Percentiles rank a stretch among this genome's conserved stretches.
Evolutionary conservation across 257 asterid genomes (phyloP).

Genomic region (Eucommia ulmoides): DNA sequence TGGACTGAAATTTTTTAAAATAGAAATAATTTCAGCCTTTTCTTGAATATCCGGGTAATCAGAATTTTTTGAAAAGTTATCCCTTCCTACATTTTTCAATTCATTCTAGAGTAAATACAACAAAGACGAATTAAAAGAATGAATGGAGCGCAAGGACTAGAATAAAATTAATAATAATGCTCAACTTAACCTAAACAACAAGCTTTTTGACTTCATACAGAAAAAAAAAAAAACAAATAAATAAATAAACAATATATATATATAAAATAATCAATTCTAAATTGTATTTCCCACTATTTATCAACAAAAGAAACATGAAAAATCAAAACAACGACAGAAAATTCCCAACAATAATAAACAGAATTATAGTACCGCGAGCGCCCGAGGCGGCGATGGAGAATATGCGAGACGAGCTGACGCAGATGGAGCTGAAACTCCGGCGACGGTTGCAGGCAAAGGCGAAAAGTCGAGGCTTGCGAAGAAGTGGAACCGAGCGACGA

Average conservation of each 20-base stretch:
- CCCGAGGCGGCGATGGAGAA: conserved; percentile 12
- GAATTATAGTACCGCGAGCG: conserved; percentile 10
- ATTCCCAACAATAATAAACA: neutral
- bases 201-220: neutral
- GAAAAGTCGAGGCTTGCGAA: conserved; percentile 5
- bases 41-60: neutral
- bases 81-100: too few relatives aligned
- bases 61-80: too few relatives aligned
- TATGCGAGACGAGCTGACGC: neutral
- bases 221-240: neutral
- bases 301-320: neutral
- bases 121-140: too few relatives aligned
- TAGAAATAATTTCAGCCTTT: neutral
- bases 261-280: neutral
- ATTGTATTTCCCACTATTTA: neutral
- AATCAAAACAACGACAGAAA: neutral
- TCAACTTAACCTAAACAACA: too few relatives aligned
- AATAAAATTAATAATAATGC: too few relatives aligned
- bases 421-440: conserved; percentile 7
- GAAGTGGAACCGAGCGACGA: conserved; percentile 16
- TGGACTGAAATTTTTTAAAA: neutral
- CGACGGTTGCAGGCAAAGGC: conserved; percentile 3
- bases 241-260: neutral
- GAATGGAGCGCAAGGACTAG: too few relatives aligned
- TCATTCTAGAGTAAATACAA: too few relatives aligned